Evolutionary conservation across 1,284 basidiomycete genomes (phyloP), one percentile per base, ranked within the genome.

Genomic region (Limonomyces culmigenus): DNA sequence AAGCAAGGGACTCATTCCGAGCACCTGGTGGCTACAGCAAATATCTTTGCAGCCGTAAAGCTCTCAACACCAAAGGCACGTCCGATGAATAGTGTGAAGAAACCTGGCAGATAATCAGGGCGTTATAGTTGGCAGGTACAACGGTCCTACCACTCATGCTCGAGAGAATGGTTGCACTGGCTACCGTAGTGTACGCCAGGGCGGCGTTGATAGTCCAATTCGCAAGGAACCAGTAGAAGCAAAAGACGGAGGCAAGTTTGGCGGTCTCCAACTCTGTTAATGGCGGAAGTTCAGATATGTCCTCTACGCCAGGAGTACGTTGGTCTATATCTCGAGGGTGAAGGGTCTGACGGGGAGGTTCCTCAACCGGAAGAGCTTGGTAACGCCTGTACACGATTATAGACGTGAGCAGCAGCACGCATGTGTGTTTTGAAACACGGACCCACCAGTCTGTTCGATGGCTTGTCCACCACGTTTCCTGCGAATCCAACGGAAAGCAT

Each of bases 51-150:
- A 2, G 72, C 36, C 0, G 83, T 81, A 39, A 97, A 59, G 5
- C 59, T 62, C 52, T 98, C 95, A 6, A 96, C 85, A 10, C 70
- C 68, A 43, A 87, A 81, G 29, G 89, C 44, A n/a, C 80, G 66
- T 3, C 93, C 93, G 30, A 97, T 61, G 0, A 65, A 77, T 29
- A 98, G 62, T 0, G 93, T 98, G 54, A 97, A 97, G 58, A 99
- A 92, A 3, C 93, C 91, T 88, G 29, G 11, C 18, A 18, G 23
- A 17, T 25, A 34, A 36, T 15, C 31, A 6, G 33, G 19, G 21
- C 32, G 39, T 32, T 23, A 19, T 10, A 21, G n/a, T n/a, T n/a
- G n/a, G n/a, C n/a, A n/a, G n/a, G 33, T 20, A 13, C 20, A 21
- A 21, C 23, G 15, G 13, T 59, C 78, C 41, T 52, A 85, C 89